Evolutionary conservation across 768 basidiomycete species (phyloP), one percentile per base, ranked within the genome.

Genomic region (Dentipellis sp.): DNA sequence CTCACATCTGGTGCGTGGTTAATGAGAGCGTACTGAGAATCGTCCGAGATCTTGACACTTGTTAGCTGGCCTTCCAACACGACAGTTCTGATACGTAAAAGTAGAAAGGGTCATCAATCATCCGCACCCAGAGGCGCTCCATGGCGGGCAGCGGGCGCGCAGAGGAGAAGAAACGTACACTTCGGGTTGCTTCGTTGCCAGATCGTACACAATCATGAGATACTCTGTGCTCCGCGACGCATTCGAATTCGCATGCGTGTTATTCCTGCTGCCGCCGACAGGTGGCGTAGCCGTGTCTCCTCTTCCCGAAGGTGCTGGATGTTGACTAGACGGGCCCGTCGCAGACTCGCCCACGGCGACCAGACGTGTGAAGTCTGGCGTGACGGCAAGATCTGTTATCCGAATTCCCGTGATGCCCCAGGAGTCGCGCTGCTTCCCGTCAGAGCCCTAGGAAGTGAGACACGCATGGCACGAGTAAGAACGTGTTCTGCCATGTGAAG

Each of bases 1-100:
- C 84, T 78, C 68, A 91, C 92, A 71, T 93, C 86, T 6, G 91
- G 91, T 39, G 89, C 80, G 65, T 89, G 88, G 66, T 87, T 95
- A 59, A 97, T 80, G 53, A 98, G 75, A 2, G 91, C 91, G 65
- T 82, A 91, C 59, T 82, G 85, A 35, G 92, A 95, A 71, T 97
- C 87, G 54, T 79, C 75, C 14, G 94, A 91, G 37, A 94, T 76
- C 68, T 84, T 87, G 62, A 97, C 84, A 68, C 91, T 93, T 29
- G 92, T 94, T 46, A 94, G 74, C 67, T 94, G 93, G 23, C 87
- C 88, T 47, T 84, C 82, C 62, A 88, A 69, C 37, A 75, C 76
- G 57, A 83, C 77, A 40, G 83, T 82, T 65, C 87, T 89, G 61
- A 54, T 59, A 52, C 40, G 57, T 56, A 63, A 16, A 64, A 58